These are phyloP conservation scores for Exophiala sp. DNA, from an alignment of 2,329 filamentous ascomycete species.

Conservation along the genomic window DNA sequence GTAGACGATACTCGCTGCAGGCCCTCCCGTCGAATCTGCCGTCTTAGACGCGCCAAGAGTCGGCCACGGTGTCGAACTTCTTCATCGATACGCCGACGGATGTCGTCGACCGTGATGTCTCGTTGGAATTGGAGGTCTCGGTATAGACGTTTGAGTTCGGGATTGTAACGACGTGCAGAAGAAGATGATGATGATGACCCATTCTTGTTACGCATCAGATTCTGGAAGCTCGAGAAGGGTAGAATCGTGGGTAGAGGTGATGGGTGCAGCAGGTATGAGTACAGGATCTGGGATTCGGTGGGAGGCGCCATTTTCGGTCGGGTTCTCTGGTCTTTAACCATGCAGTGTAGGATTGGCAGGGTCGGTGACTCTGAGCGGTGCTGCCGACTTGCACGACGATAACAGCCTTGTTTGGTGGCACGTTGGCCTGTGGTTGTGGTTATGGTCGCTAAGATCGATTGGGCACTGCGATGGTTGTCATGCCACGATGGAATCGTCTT, in stretches of 20 bases:
- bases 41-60: conserved; percentile 13
- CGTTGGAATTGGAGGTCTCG: conserved; percentile 72
- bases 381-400: too few species aligned
- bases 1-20: conserved; percentile 37
- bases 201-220: conserved; percentile 51
- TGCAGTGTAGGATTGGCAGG: too few species aligned
- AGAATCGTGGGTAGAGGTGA: conserved; percentile 67
- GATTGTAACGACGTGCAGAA: conserved; percentile 53
- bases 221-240: conserved; percentile 67
- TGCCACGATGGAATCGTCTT: too few species aligned
- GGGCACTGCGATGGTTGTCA: too few species aligned
- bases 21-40: conserved; percentile 31
- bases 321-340: too few species aligned
- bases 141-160: conserved; percentile 66
- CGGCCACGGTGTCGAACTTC: conserved; percentile 47
- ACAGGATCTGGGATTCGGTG: conserved; percentile 65
- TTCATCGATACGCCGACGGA: conserved; percentile 59
- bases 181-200: conserved; percentile 31
- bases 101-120: conserved; percentile 60
- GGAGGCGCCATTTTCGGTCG: not conserved
- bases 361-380: too few species aligned
- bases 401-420: too few species aligned
- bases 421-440: too few species aligned
- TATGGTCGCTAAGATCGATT: too few species aligned
- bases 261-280: conserved; percentile 70